A percentile compares a stretch with the other conserved stretches of the same genome.
These are phyloP conservation scores for Microcyclosporella mali DNA, from an alignment of 2,329 filamentous ascomycete species.

Conservation along the genomic window DNA sequence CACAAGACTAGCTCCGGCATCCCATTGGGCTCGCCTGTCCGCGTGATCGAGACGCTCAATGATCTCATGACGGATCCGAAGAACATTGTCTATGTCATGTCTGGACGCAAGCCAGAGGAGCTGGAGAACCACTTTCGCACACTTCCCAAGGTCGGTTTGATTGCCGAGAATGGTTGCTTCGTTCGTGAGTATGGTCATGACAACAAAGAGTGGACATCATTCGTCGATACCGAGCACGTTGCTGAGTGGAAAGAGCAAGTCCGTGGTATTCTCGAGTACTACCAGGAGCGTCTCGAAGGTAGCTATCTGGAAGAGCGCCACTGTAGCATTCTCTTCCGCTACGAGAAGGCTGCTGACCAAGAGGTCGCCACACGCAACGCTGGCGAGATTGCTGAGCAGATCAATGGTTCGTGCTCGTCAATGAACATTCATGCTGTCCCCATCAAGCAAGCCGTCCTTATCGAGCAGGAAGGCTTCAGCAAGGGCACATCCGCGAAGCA, in stretches of 20 bases:
- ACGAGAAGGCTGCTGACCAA: conserved; percentile 72
- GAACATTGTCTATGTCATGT: conserved; percentile 93
- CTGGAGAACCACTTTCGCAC: conserved; percentile 79
- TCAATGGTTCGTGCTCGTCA: conserved; percentile 84
- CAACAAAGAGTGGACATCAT: conserved; percentile 65
- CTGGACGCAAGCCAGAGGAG: conserved; percentile 77
- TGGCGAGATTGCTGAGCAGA: conserved; percentile 84
- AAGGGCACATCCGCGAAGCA: conserved; percentile 76
- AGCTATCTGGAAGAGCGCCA: conserved; percentile 86
- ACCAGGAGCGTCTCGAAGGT: conserved; percentile 80
- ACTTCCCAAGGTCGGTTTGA: conserved; percentile 76
- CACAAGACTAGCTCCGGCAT: conserved; percentile 81
- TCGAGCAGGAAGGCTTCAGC: conserved; percentile 80
- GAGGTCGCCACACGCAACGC: conserved; percentile 71
- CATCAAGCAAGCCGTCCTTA: conserved; percentile 67
- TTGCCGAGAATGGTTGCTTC: conserved; percentile 93
- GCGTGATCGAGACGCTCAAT: conserved; percentile 74
- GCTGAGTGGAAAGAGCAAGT: conserved; percentile 78
- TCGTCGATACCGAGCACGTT: conserved; percentile 66
- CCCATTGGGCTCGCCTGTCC: conserved; percentile 77
- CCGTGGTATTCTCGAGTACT: conserved; percentile 77
- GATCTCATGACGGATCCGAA: conserved; percentile 72
- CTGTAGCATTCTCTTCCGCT: conserved; percentile 86
- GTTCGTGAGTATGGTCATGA: conserved; percentile 59
- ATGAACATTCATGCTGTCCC: conserved; percentile 80